These are phyloP conservation scores for Entomortierella chlamydospora DNA, from an alignment of 192 early-diverging fungal species.

Conservation along the genomic window DNA sequence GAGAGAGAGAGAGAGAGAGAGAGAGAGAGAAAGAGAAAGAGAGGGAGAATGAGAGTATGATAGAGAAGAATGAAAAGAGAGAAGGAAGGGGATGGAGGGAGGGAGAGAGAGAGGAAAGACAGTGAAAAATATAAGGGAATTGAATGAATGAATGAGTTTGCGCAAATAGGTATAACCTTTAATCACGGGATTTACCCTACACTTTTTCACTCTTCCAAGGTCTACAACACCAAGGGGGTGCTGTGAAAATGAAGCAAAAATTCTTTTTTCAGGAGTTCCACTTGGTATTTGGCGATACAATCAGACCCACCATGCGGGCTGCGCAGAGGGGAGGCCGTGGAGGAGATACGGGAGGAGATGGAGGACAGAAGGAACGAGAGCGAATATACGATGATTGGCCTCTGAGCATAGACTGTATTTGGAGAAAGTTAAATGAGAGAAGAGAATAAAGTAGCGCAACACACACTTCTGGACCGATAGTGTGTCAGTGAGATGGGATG, in stretches of 20 bases:
- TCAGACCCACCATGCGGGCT: background rate
- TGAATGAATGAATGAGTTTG: background rate
- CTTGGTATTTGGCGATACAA: background rate
- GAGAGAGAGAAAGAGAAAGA: constrained; percentile 8
- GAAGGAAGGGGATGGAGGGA: background rate
- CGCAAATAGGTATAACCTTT: background rate
- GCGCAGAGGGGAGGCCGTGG: background rate
- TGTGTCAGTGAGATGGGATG: no score
- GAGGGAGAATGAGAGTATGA: no score
- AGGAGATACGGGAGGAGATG: no score
- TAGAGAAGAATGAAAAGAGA: constrained; percentile 6
- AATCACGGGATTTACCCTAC: constrained; percentile 12
- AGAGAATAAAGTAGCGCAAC: no score
- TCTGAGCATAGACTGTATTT: no score
- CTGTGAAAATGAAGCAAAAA: background rate
- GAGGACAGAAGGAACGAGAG: no score
- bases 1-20: background rate
- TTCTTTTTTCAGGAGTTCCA: background rate
- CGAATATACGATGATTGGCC: constrained; percentile 8
- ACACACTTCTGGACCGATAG: no score
- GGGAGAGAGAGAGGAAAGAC: constrained; percentile 1
- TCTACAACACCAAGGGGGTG: constrained; percentile 15
- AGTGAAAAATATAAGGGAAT: background rate
- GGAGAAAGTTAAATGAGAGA: no score
- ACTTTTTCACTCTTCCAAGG: background rate